These are phyloP conservation scores for Podaxis sp. DNA, from an alignment of 768 basidiomycete genomes.

Conservation along the genomic window DNA sequence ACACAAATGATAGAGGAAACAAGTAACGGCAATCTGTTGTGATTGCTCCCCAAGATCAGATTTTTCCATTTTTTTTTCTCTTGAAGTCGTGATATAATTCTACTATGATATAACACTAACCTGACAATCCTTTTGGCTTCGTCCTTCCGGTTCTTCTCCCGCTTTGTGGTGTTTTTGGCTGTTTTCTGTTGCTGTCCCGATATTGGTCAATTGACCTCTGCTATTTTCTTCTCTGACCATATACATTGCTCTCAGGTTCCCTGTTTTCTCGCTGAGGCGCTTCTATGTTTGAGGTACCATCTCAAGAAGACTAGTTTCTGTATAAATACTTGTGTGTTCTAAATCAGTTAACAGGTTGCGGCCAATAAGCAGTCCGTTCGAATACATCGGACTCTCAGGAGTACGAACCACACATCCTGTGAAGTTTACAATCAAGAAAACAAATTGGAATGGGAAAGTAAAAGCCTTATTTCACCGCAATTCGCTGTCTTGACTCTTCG, in stretches of 20 bases:
- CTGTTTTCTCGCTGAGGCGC: background rate
- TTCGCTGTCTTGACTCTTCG: background rate
- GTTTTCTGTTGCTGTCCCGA: background rate
- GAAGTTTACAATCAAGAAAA: background rate
- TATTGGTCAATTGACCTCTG: background rate
- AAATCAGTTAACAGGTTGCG: background rate
- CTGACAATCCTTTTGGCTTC: background rate
- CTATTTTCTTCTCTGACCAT: background rate
- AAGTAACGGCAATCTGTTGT: background rate
- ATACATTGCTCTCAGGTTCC: background rate
- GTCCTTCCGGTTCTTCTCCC: background rate
- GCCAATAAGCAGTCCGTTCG: background rate
- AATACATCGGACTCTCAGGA: background rate
- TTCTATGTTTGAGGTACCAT: background rate
- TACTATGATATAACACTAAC: background rate
- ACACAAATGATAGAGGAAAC: conserved; percentile 8
- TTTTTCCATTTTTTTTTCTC: background rate
- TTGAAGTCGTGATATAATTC: background rate
- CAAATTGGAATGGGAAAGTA: background rate
- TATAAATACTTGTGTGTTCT: background rate
- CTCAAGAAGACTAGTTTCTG: background rate
- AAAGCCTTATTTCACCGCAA: background rate
- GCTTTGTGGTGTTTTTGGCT: background rate
- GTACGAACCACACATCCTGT: background rate
- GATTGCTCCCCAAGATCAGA: background rate